Base-by-base conservation (phyloP, 2,329 filamentous ascomycete species). In the Alternaria dauci region DNA sequence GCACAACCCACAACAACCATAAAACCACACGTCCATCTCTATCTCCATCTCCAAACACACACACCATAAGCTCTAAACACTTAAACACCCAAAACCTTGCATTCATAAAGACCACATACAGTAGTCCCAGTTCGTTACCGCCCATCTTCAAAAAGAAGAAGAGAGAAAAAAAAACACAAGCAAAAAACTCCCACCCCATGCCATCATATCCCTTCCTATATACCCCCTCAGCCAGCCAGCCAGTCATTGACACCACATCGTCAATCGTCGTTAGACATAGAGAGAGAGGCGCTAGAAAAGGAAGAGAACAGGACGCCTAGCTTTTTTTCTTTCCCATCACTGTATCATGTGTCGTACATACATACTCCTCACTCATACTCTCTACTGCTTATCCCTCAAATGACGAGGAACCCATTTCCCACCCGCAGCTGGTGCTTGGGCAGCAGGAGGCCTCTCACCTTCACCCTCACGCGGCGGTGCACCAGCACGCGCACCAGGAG, bases 351-450 rank as follows among this genome's bases (percentile, higher is more conserved):
- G 26, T 52, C 48, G 23, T 36, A 30, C 11, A 11, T 30, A 30
- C 28, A 39, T 32, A n/a, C n/a, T n/a, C n/a, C n/a, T n/a, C n/a
- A n/a, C n/a, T n/a, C n/a, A n/a, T n/a, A n/a, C n/a, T n/a, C n/a
- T 47, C 39, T 67, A 61, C 63, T 65, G 51, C 44, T 50, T 54
- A 38, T 55, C 65, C 41, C 73, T 70, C 62, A 59, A 71, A 60
- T 80, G 80, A 50, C 78, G 78, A 26, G 78, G 79, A 65, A 77
- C 74, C 61, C 80, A 81, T 70, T 77, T 79, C 41, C 78, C 78
- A 64, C 75, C 20, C 4, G 20, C 76, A 54, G 70, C 71, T 8
- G 71, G 44, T 44, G 57, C 71, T 52, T 72, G 69, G 8, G 71
- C 65, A 50, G 71, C 65, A 50, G 73, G 67, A 23, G 64, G 63